Evolutionary conservation across 2,329 filamentous ascomycete species (phyloP).

Genomic region (Grosmannia serpens): DNA sequence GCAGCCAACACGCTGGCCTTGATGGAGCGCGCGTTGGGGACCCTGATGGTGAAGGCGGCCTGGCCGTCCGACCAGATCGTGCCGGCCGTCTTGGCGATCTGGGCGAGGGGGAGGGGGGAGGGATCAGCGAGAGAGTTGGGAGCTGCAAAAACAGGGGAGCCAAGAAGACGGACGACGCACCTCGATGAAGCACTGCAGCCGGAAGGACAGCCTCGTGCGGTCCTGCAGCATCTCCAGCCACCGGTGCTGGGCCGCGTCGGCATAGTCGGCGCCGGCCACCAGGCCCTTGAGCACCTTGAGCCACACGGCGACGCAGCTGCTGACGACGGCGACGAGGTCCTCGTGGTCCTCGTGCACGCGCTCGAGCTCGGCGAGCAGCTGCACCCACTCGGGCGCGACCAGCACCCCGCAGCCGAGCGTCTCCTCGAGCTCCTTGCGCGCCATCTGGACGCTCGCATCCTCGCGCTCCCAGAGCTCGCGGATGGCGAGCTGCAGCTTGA

Average conservation of each 20-base stretch:
- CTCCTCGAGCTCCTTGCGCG: conserved; percentile 20
- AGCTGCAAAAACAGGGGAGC: background rate
- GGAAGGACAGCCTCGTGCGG: conserved; percentile 14
- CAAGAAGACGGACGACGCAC: conserved; percentile 4
- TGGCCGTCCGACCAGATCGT: conserved; percentile 27
- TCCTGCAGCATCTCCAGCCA: conserved; percentile 33
- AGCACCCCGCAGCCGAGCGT: conserved; percentile 27
- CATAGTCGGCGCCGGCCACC: conserved; percentile 14
- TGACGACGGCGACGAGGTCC: conserved; percentile 24
- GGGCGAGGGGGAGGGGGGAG: background rate
- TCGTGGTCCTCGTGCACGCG: conserved; percentile 27
- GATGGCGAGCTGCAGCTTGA: conserved; percentile 29
- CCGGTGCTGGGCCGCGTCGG: conserved; percentile 26
- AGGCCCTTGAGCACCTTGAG: conserved; percentile 25
- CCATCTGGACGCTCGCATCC: conserved; percentile 20
- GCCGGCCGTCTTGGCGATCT: conserved; percentile 12
- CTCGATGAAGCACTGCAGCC: conserved; percentile 24
- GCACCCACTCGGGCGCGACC: conserved; percentile 31
- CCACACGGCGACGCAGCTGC: conserved; percentile 28
- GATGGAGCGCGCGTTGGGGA: conserved; percentile 22
- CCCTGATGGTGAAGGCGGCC: conserved; percentile 24
- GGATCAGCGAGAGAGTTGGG: background rate
- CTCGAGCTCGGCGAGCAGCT: conserved; percentile 27
- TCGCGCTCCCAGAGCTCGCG: conserved; percentile 30
- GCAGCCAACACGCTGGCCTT: conserved; percentile 23